A percentile compares a stretch with the other conserved stretches of the same genome.
These are phyloP conservation scores for Begonia fuchsioides DNA, from an alignment of 306 rosid species.

Conservation along the genomic window DNA sequence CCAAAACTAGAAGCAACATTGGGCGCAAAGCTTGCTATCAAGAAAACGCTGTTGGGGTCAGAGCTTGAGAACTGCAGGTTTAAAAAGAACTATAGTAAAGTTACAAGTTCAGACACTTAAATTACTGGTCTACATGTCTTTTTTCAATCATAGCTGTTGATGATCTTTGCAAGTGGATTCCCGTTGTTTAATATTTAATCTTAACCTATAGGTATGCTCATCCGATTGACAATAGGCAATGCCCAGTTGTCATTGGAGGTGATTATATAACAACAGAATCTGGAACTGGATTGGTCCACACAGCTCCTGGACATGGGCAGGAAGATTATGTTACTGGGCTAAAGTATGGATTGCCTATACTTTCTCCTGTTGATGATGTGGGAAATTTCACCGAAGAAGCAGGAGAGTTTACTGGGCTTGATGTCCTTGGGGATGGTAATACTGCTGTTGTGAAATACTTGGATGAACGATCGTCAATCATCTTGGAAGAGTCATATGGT, in stretches of 20 bases:
- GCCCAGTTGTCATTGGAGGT: slow-evolving; percentile 81
- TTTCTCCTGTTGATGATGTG: slow-evolving; percentile 80
- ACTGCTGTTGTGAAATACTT: slow-evolving; percentile 65
- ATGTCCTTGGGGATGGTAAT: slow-evolving; percentile 88
- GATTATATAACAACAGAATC: slow-evolving; percentile 91
- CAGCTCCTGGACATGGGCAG: slow-evolving; percentile 99
- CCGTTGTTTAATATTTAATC: slow-evolving; percentile 2
- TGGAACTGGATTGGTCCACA: slow-evolving; percentile 97
- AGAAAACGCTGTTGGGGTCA: slow-evolving; percentile 54
- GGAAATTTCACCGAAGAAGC: slow-evolving; percentile 98
- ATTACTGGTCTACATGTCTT: too few relatives aligned
- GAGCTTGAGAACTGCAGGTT: slow-evolving; percentile 91
- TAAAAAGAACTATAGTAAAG: not conserved
- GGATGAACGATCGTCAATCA: slow-evolving; percentile 56
- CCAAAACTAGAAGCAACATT: slow-evolving; percentile 77
- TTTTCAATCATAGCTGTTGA: too few relatives aligned
- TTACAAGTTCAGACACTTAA: too few relatives aligned
- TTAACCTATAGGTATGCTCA: slow-evolving; percentile 55
- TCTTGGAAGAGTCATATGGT: slow-evolving; percentile 90
- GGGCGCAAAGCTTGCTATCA: slow-evolving; percentile 60
- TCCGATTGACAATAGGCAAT: slow-evolving; percentile 61
- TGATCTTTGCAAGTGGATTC: too few relatives aligned
- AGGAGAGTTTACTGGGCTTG: slow-evolving; percentile 82
- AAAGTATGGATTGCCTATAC: slow-evolving; percentile 75
- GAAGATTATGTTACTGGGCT: slow-evolving; percentile 89